Base-by-base conservation (phyloP, 176 grass and related monocot genomes). In the Dactylis glomerata region DNA sequence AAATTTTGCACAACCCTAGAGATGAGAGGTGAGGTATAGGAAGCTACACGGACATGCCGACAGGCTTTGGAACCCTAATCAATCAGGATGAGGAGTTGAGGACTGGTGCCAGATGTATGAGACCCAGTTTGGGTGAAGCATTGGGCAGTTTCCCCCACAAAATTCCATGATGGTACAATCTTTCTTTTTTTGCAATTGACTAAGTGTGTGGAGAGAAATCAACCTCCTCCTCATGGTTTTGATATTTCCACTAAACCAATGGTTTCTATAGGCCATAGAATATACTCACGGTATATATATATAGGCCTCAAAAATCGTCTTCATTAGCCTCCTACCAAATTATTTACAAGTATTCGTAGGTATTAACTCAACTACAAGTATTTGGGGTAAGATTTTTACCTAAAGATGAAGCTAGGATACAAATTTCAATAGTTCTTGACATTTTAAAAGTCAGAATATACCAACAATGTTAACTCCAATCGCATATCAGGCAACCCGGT, bases 381-480 rank as follows among this genome's bases (percentile, higher is more conserved):
- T 47, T 50, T 46, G 24, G 20, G 11, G 40, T 44, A 87, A 1
- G 27, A 50, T 68, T 70, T 69, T 41, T 69, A 40, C 47, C 51
- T 41, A 59, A 27, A 37, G 38, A 77, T 49, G 37, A 57, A 76
- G 46, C 15, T 26, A 75, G 10, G 37, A 56, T 70, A 59, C 49
- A 57, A 82, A 82, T 34, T 54, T 74, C 56, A 82, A 27, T 16
- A 67, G 15, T 11, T 72, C 66, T 27, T 34, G 12, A 57, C 52
- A 81, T 55, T 55, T 33, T 8, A 77, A 4, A 71, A 61, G 41
- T 23, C 5, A 82, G 37, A 70, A 61, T 28, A 82, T 87, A 80
- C 24, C 40, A 72, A 65, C 6, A 72, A 36, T 61, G 22, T n/a
- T 61, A 44, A 77, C 13, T 72, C 19, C 69, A 70, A 86, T 22